Conservation (phyloP, 768 basidiomycete species). For the Agaricus sinodeliciosus region DNA sequence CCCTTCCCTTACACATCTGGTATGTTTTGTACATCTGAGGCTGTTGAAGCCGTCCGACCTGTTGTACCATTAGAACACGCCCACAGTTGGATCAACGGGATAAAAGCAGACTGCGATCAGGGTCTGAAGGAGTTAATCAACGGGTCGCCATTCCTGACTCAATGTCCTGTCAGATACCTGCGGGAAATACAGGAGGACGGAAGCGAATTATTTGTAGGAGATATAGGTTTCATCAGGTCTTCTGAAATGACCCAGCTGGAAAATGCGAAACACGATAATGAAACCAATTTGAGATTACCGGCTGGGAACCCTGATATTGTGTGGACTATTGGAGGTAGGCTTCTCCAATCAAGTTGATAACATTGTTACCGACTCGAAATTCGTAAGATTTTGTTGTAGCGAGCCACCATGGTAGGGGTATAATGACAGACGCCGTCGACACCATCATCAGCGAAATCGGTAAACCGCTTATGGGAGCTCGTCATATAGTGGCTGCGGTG, state of each 20-base stretch:
- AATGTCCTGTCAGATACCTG: conserved; percentile 43
- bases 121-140: conserved; percentile 25
- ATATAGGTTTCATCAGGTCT: conserved; percentile 31
- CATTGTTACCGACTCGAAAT: neutral
- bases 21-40: conserved; percentile 10
- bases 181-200: conserved; percentile 54
- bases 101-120: conserved; percentile 22
- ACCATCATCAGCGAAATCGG: conserved; percentile 53
- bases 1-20: conserved; percentile 48
- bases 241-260: conserved; percentile 15
- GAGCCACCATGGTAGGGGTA: conserved; percentile 59
- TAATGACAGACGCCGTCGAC: conserved; percentile 63
- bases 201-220: conserved; percentile 48
- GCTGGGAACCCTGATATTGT: conserved; percentile 49
- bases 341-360: neutral
- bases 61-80: conserved; percentile 26
- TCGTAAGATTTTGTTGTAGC: conserved; percentile 52
- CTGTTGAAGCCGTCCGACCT: neutral
- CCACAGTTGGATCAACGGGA: conserved; percentile 19
- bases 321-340: conserved; percentile 55
- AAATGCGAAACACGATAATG: conserved; percentile 20
- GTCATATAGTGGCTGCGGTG: conserved; percentile 35
- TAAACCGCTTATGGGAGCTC: conserved; percentile 56
- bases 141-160: conserved; percentile 29
- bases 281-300: conserved; percentile 29